A percentile compares a stretch with the other conserved stretches of the same genome.
Evolutionary conservation across 2,329 filamentous ascomycete species (phyloP).

Genomic region (Trichothecium roseum): DNA sequence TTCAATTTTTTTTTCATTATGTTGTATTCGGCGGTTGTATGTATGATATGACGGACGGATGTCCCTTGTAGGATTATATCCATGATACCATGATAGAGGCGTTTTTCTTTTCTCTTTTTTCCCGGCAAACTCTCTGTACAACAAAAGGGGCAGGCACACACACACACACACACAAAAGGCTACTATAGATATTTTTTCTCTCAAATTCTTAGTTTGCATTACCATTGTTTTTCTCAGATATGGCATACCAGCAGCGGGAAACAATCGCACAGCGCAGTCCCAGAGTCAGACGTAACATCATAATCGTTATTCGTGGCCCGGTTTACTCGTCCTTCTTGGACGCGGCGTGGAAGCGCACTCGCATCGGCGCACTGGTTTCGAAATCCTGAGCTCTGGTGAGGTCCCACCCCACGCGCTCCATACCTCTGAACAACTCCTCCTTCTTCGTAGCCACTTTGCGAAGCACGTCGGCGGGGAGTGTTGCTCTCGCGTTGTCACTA

Average conservation of each 20-base stretch:
- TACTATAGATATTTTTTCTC: no score
- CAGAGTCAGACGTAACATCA: no score
- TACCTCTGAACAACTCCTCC: neutral
- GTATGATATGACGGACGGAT: neutral
- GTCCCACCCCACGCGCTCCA: constrained; percentile 21
- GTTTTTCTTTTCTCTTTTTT: neutral
- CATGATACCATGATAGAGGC: neutral
- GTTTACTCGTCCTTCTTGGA: constrained; percentile 15
- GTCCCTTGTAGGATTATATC: neutral
- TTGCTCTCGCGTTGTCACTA: constrained; percentile 7
- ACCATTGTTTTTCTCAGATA: no score
- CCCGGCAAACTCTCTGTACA: neutral
- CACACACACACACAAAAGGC: no score
- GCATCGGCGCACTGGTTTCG: constrained; percentile 24
- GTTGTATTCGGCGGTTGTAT: no score
- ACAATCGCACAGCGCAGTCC: no score
- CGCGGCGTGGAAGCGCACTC: constrained; percentile 14
- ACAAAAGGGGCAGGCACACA: neutral
- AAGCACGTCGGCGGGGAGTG: constrained; percentile 13
- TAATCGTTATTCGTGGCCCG: neutral
- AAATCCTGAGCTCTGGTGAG: constrained; percentile 19
- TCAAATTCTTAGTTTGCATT: no score
- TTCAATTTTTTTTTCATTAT: no score
- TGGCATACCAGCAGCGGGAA: no score
- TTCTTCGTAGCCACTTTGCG: no score